Conservation (phyloP, 2,329 filamentous ascomycete species). For the Paraphoma chrysanthemicola region DNA sequence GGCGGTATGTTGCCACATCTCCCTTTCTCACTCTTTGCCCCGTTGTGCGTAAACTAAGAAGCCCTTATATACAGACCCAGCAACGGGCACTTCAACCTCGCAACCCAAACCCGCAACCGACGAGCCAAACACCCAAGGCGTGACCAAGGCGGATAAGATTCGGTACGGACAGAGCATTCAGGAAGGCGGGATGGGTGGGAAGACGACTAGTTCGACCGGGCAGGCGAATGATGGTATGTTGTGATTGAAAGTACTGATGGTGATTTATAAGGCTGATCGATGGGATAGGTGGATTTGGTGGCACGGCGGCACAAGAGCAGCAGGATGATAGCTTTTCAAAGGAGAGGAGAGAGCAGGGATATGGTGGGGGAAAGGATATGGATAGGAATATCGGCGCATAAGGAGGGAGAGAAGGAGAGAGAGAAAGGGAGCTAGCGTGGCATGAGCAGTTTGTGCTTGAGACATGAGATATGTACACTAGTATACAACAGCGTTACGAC, state of each 20-base stretch:
- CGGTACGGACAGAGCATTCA: slow-evolving; percentile 64
- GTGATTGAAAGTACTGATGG: too few species aligned
- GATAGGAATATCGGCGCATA: slow-evolving; percentile 57
- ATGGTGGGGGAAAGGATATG: slow-evolving; percentile 58
- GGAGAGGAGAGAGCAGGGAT: slow-evolving; percentile 60
- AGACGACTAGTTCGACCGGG: slow-evolving; percentile 53
- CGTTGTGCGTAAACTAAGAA: neutral
- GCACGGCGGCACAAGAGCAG: slow-evolving; percentile 48
- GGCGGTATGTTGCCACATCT: slow-evolving; percentile 51
- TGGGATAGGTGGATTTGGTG: slow-evolving; percentile 43
- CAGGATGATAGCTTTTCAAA: slow-evolving; percentile 47
- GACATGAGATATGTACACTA: neutral
- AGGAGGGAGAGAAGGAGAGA: too few species aligned
- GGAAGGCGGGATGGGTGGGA: slow-evolving; percentile 62
- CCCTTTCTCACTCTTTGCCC: neutral
- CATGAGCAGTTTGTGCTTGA: neutral
- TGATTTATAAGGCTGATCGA: too few species aligned
- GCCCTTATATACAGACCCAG: slow-evolving; percentile 8
- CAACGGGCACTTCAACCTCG: slow-evolving; percentile 18
- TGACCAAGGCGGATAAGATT: slow-evolving; percentile 57
- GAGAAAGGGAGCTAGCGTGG: neutral
- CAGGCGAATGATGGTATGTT: slow-evolving; percentile 42
- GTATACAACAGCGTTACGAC: neutral
- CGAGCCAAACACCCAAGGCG: slow-evolving; percentile 51
- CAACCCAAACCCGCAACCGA: slow-evolving; percentile 37